Percentiles rank a stretch among this genome's conserved stretches.
Evolutionary conservation across 495 filamentous ascomycete species (phyloP).

Genomic region (Aspergillus sclerotioniger): DNA sequence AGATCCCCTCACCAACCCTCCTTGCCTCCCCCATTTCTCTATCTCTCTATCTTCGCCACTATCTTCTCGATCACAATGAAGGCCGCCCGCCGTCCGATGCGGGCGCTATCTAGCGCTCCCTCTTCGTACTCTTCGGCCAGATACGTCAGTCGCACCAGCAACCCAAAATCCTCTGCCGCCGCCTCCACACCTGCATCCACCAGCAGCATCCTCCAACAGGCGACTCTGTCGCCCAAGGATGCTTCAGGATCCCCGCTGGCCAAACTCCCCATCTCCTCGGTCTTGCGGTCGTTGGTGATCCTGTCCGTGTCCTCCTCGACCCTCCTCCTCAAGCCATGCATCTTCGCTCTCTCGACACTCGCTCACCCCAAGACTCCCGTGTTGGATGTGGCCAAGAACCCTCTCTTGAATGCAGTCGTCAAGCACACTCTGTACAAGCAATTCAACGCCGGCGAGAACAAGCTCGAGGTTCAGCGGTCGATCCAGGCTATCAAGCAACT

Average conservation of each 20-base stretch:
- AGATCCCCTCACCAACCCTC: background rate
- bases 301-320: conserved; percentile 78
- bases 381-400: conserved; percentile 47
- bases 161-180: conserved; percentile 36
- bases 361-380: conserved; percentile 62
- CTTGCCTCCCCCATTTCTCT: background rate
- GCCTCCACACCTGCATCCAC: conserved; percentile 18
- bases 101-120: conserved; percentile 24
- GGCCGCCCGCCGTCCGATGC: conserved; percentile 30
- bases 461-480: conserved; percentile 42
- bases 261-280: conserved; percentile 66
- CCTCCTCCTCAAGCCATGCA: conserved; percentile 66
- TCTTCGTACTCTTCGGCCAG: conserved; percentile 19
- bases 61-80: conserved; percentile 28
- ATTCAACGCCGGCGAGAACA: conserved; percentile 52
- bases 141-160: conserved; percentile 41
- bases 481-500: conserved; percentile 44
- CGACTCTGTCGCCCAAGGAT: conserved; percentile 15
- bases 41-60: background rate
- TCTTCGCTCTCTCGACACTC: conserved; percentile 65
- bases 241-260: conserved; percentile 46
- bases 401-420: conserved; percentile 41
- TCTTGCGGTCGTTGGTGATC: conserved; percentile 77
- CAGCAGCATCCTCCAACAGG: conserved; percentile 25
- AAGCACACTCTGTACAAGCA: conserved; percentile 52